phyloP scores from a whole-genome alignment of 768 basidiomycete species.

The Suillus weaverae region DNA sequence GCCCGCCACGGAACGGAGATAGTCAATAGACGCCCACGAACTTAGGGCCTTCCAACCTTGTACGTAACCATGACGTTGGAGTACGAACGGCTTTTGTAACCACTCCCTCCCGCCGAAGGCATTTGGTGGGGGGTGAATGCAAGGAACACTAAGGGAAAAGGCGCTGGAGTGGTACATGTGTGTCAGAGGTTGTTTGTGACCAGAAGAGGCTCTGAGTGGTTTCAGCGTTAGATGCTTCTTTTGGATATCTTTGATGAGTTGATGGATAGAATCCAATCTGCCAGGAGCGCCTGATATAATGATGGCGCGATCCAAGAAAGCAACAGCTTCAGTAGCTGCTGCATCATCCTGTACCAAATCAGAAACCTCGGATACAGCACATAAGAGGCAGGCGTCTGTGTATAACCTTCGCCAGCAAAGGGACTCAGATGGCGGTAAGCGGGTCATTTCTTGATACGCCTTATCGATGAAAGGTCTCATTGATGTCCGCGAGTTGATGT shows the following conservation, averaged over 20 bases:
- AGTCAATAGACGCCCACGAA: conserved; percentile 68
- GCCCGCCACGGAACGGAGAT: conserved; percentile 72
- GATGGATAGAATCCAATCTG: conserved; percentile 60
- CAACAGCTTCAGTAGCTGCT: conserved; percentile 47
- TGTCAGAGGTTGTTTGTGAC: conserved; percentile 12
- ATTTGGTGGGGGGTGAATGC: conserved; percentile 52
- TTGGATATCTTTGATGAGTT: conserved; percentile 65
- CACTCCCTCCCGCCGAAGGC: conserved; percentile 54
- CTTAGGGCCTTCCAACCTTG: conserved; percentile 77
- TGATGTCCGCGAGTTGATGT: not conserved
- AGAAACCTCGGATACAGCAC: conserved; percentile 41
- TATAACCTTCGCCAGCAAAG: conserved; percentile 67
- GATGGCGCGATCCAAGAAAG: conserved; percentile 73
- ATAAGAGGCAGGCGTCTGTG: conserved; percentile 71
- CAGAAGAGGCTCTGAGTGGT: not conserved
- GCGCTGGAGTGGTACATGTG: not conserved
- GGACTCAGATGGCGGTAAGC: conserved; percentile 33
- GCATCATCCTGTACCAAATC: conserved; percentile 13
- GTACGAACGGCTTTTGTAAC: conserved; percentile 65
- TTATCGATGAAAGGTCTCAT: conserved; percentile 42
- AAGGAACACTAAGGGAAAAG: conserved; percentile 35
- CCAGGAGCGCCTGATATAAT: conserved; percentile 82
- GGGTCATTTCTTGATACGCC: conserved; percentile 53
- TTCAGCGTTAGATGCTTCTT: conserved; percentile 4
- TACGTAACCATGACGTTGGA: conserved; percentile 52